Evolutionary conservation across 768 basidiomycete species (phyloP).

Genomic region (Lentinula lateritia): DNA sequence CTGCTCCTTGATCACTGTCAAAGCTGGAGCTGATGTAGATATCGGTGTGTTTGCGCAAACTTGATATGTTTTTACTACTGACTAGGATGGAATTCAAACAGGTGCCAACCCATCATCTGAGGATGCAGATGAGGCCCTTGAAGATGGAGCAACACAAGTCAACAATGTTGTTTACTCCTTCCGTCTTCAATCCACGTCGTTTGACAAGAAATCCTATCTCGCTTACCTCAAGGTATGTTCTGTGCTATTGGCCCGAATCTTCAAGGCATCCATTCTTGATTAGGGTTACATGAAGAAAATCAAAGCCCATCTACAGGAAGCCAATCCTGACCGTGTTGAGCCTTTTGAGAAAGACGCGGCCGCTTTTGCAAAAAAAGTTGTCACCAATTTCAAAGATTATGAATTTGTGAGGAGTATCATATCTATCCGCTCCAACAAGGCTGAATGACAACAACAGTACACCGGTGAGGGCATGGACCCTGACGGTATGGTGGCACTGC

Average conservation of each 20-base stretch:
- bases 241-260: background rate
- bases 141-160: constrained; percentile 68
- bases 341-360: constrained; percentile 80
- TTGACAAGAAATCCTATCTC: constrained; percentile 89
- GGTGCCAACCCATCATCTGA: constrained; percentile 93
- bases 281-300: constrained; percentile 93
- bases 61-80: background rate
- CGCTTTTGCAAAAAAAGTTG: constrained; percentile 80
- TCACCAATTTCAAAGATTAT: constrained; percentile 87
- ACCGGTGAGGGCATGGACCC: constrained; percentile 70
- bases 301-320: constrained; percentile 56
- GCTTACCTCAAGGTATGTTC: constrained; percentile 70
- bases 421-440: background rate
- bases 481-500: constrained; percentile 91
- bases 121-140: constrained; percentile 75
- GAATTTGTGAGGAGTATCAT: constrained; percentile 65
- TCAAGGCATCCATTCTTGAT: background rate
- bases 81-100: constrained; percentile 19
- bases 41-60: constrained; percentile 59
- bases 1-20: constrained; percentile 64
- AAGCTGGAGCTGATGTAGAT: constrained; percentile 75
- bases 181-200: constrained; percentile 74
- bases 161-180: constrained; percentile 93
- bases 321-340: constrained; percentile 53
- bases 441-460: constrained; percentile 37